Evolutionary conservation across 2,329 filamentous ascomycete species (phyloP).

Genomic region (Hypoxylon sp.): DNA sequence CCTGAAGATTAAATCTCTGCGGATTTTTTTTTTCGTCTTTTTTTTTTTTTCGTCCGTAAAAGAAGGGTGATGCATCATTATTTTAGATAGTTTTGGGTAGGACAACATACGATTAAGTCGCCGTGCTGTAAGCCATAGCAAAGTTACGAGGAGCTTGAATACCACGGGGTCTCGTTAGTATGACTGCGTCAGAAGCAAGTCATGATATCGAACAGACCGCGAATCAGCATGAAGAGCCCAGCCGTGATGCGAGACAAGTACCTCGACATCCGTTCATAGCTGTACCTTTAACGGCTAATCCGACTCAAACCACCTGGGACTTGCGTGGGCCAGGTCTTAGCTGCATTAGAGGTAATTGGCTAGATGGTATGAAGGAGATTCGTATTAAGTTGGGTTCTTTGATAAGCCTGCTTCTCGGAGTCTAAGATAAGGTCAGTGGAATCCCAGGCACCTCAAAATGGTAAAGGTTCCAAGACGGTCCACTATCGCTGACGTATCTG

Average conservation of each 20-base stretch:
- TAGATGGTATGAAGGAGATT: slow-evolving; percentile 11
- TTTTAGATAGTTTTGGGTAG: slow-evolving; percentile 32
- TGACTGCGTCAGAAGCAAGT: slow-evolving; percentile 38
- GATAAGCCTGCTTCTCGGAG: slow-evolving; percentile 26
- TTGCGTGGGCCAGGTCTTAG: slow-evolving; percentile 31
- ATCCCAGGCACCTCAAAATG: slow-evolving; percentile 7
- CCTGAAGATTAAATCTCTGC: not conserved
- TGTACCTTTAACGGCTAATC: slow-evolving; percentile 12
- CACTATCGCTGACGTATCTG: slow-evolving; percentile 22
- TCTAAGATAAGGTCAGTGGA: slow-evolving; percentile 21
- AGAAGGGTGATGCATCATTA: slow-evolving; percentile 26
- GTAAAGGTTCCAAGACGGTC: slow-evolving; percentile 8
- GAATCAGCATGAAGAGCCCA: slow-evolving; percentile 14
- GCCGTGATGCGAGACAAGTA: slow-evolving; percentile 27
- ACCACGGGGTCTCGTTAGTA: slow-evolving; percentile 18
- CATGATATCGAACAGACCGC: slow-evolving; percentile 28
- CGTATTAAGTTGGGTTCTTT: slow-evolving; percentile 28
- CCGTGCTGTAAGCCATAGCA: slow-evolving; percentile 11
- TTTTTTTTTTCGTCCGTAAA: slow-evolving; percentile 12
- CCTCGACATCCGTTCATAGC: slow-evolving; percentile 23
- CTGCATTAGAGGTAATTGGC: too few relatives aligned
- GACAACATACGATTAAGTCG: slow-evolving; percentile 28
- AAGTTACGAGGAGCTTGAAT: slow-evolving; percentile 24
- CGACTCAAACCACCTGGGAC: slow-evolving; percentile 21
- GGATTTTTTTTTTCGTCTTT: too few relatives aligned